These are phyloP conservation scores for Dactylonectria macrodidyma DNA, from an alignment of 2,329 filamentous ascomycete species.

Conservation along the genomic window DNA sequence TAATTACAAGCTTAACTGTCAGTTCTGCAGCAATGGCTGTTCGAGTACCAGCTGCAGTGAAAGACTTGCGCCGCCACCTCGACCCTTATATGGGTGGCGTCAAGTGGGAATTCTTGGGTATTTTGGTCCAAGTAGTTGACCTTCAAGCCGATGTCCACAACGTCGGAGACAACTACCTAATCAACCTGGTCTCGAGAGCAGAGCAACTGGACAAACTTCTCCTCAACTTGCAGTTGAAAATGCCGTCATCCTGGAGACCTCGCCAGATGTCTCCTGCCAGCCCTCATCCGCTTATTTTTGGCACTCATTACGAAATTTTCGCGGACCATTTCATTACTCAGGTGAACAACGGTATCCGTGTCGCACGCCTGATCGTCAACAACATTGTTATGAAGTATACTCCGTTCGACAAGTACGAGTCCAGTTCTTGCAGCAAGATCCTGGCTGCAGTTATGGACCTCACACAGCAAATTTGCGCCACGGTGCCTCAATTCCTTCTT, in stretches of 20 bases:
- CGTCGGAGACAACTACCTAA: not conserved
- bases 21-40: not conserved
- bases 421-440: not conserved
- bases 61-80: not conserved
- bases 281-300: not conserved
- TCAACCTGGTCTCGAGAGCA: not conserved
- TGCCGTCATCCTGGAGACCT: conserved; percentile 5
- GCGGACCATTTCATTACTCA: conserved; percentile 5
- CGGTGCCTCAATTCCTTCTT: conserved; percentile 18
- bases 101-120: conserved; percentile 11
- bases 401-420: not conserved
- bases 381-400: not conserved
- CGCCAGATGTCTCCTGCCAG: not conserved
- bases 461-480: conserved; percentile 9
- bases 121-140: not conserved
- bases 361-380: conserved; percentile 2
- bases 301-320: conserved; percentile 1
- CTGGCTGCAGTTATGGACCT: not conserved
- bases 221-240: not conserved
- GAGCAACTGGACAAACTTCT: not conserved
- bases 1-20: conserved; percentile 5
- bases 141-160: not conserved
- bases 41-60: conserved; percentile 1
- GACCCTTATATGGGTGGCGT: not conserved
- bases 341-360: conserved; percentile 7